A percentile compares a stretch with the other conserved stretches of the same genome.
Conservation (phyloP, 1,139 yeast genomes). For the Nakaseomyces nivariensis region DNA sequence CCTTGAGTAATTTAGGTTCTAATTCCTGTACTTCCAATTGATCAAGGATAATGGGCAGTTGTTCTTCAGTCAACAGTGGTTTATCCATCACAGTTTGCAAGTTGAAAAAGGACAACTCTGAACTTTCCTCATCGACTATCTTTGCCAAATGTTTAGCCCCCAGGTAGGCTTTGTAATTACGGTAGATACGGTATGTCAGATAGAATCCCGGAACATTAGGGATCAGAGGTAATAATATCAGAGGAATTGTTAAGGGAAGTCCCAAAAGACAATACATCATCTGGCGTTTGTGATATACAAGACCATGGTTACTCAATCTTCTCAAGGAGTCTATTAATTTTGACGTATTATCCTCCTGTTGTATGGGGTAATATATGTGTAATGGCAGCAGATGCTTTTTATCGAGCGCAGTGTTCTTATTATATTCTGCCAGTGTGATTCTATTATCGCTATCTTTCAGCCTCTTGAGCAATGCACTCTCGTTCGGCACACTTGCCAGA, state of each 20-base stretch:
- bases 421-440: conserved; percentile 8
- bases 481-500: conserved; percentile 41
- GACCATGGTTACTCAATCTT: conserved; percentile 31
- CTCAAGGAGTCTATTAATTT: conserved; percentile 17
- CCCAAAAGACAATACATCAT: conserved; percentile 45
- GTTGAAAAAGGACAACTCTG: neutral
- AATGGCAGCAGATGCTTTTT: conserved; percentile 17
- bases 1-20: conserved; percentile 36
- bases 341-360: conserved; percentile 17
- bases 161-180: conserved; percentile 67
- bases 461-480: conserved; percentile 23
- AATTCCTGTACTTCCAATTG: conserved; percentile 31
- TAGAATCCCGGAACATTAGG: conserved; percentile 97
- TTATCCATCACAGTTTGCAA: neutral
- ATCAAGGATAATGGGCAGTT: conserved; percentile 12
- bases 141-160: conserved; percentile 58
- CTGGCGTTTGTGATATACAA: conserved; percentile 36
- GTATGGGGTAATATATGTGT: conserved; percentile 22
- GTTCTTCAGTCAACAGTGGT: neutral
- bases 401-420: conserved; percentile 7
- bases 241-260: conserved; percentile 71
- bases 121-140: neutral
- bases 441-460: conserved; percentile 12
- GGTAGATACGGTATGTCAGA: conserved; percentile 69
- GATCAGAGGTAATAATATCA: conserved; percentile 71